Percentiles rank a stretch among this genome's conserved stretches.
Evolutionary conservation across 352 stramenopile genomes (phyloP).

Genomic region (Globisporangium parvum): DNA sequence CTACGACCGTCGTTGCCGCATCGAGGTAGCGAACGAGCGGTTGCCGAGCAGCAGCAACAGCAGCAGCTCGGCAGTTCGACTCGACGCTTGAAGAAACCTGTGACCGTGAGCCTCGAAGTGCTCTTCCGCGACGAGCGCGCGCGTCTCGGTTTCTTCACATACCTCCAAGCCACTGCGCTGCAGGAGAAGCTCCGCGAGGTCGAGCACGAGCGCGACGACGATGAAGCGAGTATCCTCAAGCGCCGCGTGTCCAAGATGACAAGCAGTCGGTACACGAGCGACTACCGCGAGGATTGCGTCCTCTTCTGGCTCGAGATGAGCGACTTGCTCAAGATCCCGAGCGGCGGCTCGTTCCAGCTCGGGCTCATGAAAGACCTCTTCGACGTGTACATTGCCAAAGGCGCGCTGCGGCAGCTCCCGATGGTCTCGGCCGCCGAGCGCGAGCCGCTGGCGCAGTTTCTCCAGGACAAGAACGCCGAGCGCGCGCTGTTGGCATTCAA

Average conservation of each 20-base stretch:
- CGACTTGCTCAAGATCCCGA: conserved; percentile 58
- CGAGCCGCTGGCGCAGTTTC: conserved; percentile 35
- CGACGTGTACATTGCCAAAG: conserved; percentile 43
- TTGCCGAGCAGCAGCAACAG: neutral
- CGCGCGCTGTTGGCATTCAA: conserved; percentile 44
- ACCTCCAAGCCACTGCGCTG: conserved; percentile 30
- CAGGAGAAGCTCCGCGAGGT: conserved; percentile 27
- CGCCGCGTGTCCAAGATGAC: conserved; percentile 20
- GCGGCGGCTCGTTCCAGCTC: conserved; percentile 41
- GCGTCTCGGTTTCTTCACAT: conserved; percentile 52
- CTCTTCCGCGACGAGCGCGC: conserved; percentile 49
- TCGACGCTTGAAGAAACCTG: conserved; percentile 22
- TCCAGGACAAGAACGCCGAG: conserved; percentile 38
- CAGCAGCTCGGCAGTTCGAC: neutral
- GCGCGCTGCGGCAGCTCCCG: conserved; percentile 30
- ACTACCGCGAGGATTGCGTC: conserved; percentile 57
- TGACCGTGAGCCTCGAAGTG: conserved; percentile 41
- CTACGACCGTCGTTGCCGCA: conserved; percentile 15
- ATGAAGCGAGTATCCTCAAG: conserved; percentile 2
- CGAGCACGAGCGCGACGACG: conserved; percentile 5
- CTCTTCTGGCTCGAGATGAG: conserved; percentile 70
- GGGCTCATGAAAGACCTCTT: conserved; percentile 57
- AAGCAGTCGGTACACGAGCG: conserved; percentile 19
- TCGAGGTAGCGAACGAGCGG: conserved; percentile 14
- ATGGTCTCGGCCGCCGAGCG: conserved; percentile 47